These are phyloP conservation scores for Psilocybe tampanensis DNA, from an alignment of 768 basidiomycete species.

Conservation along the genomic window DNA sequence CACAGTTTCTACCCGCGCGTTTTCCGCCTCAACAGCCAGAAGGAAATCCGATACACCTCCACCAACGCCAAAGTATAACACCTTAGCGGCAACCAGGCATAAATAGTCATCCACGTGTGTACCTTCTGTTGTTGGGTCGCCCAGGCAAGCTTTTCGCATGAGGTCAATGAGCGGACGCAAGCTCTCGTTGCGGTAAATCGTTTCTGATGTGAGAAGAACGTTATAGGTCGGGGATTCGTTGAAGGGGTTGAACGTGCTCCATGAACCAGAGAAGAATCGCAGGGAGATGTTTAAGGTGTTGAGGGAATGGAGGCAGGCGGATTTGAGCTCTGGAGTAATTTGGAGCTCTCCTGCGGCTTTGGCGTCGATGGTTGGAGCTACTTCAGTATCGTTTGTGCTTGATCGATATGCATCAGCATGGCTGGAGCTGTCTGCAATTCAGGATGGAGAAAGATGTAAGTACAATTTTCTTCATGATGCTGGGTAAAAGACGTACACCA, in stretches of 20 bases:
- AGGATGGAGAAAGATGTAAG: not conserved
- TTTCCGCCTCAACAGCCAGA: constrained; percentile 44
- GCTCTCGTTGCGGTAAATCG: constrained; percentile 78
- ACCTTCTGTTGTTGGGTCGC: not conserved
- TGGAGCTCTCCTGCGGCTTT: constrained; percentile 56
- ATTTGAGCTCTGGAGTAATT: constrained; percentile 64
- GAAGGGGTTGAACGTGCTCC: constrained; percentile 56
- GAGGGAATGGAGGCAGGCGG: constrained; percentile 67
- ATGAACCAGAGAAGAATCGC: constrained; percentile 82
- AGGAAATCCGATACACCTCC: constrained; percentile 82
- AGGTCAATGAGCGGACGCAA: constrained; percentile 61
- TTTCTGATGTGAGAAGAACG: constrained; percentile 87
- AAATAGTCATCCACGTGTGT: constrained; percentile 22
- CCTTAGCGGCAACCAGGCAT: constrained; percentile 88
- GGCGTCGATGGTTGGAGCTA: constrained; percentile 34
- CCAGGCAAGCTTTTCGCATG: constrained; percentile 41
- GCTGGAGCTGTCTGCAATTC: constrained; percentile 57
- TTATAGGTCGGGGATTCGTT: constrained; percentile 50
- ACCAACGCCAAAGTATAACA: constrained; percentile 94
- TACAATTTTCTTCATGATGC: too few species aligned
- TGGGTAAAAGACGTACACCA: constrained; percentile 66
- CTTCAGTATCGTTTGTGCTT: constrained; percentile 19
- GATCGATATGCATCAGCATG: constrained; percentile 54
- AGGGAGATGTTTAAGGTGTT: constrained; percentile 54
- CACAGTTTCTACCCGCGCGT: constrained; percentile 48